Conservation (phyloP, 768 basidiomycete genomes). For the Suillus spraguei region DNA sequence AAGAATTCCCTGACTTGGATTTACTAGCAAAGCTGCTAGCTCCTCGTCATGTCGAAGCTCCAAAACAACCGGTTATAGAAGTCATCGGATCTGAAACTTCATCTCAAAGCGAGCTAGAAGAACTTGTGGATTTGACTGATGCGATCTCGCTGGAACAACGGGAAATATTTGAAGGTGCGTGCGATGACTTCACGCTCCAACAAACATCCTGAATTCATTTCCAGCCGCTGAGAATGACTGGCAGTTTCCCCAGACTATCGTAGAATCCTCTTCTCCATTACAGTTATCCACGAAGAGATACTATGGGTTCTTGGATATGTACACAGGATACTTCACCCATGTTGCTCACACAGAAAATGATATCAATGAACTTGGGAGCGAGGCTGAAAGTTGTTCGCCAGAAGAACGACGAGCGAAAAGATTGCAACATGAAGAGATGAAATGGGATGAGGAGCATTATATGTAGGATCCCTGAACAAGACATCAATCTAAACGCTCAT, state of each 20-base stretch:
- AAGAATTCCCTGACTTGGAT: slow-evolving; percentile 77
- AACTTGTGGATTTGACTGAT: slow-evolving; percentile 46
- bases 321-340: slow-evolving; percentile 77
- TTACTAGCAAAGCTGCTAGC: slow-evolving; percentile 77
- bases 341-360: slow-evolving; percentile 79
- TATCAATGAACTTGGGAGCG: slow-evolving; percentile 73
- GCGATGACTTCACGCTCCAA: slow-evolving; percentile 8
- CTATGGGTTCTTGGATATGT: slow-evolving; percentile 79
- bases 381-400: slow-evolving; percentile 58
- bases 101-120: slow-evolving; percentile 34
- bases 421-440: slow-evolving; percentile 65
- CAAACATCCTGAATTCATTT: slow-evolving; percentile 3
- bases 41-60: slow-evolving; percentile 49
- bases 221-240: slow-evolving; percentile 79
- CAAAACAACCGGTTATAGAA: slow-evolving; percentile 52
- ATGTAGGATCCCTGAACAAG: slow-evolving; percentile 51
- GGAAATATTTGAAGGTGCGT: slow-evolving; percentile 59
- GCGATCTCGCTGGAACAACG: slow-evolving; percentile 51
- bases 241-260: slow-evolving; percentile 68
- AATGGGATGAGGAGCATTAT: slow-evolving; percentile 86
- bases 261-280: slow-evolving; percentile 41
- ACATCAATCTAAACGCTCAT: slow-evolving; percentile 1
- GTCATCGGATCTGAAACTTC: slow-evolving; percentile 43
- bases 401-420: slow-evolving; percentile 57
- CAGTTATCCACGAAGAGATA: slow-evolving; percentile 44